Base-by-base conservation (phyloP, 1,139 yeast species). In the Sporopachydermia cereana region DNA sequence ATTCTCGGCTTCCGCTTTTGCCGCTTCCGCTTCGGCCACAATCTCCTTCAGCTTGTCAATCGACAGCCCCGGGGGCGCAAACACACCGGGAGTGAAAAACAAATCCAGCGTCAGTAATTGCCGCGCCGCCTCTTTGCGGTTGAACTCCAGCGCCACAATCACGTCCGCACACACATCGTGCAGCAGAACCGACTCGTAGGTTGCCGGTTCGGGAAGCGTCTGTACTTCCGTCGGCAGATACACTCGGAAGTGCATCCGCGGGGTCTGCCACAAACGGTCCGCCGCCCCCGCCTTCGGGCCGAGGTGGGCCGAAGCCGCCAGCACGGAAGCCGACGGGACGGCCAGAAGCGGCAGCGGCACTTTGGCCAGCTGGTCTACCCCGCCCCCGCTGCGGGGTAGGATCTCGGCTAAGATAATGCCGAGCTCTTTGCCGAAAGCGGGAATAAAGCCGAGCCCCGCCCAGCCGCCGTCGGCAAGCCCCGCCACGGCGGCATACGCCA, bases 41-140 rank as follows among this genome's bases (percentile, higher is more conserved):
- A 66, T 59, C n/a, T 58, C 61, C 45, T 69, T 67, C 44, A 91
- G 67, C 52, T 79, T 79, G 53, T 89, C 96, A 49, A 88, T 72
- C 1, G 95, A 76, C 2, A 84, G 75, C 41, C 95, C 95, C 2
- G 94, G 85, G 39, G 85, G 82, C 3, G 95, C 80, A 65, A 91
- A 91, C 39, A 80, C 64, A 41, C 75, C 76, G 18, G 76, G 71
- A 50, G 76, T 73, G 66, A 88, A 86, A 56, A 80, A 89, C 48
- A 77, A 62, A 56, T 84, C 93, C 48, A 91, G 65, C 5, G 82
- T 77, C 27, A 86, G 72, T 47, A 91, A 72, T 61, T 88, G 96
- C 48, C 84, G 77, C 0, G 95, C 80, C 5, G 88, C 94, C 54
- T 86, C 95, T 46, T 77, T 79, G 57, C 95, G 79, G 63, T 91